Conservation (phyloP, 805 yeast genomes). For the Cyberlindnera amylophila region DNA sequence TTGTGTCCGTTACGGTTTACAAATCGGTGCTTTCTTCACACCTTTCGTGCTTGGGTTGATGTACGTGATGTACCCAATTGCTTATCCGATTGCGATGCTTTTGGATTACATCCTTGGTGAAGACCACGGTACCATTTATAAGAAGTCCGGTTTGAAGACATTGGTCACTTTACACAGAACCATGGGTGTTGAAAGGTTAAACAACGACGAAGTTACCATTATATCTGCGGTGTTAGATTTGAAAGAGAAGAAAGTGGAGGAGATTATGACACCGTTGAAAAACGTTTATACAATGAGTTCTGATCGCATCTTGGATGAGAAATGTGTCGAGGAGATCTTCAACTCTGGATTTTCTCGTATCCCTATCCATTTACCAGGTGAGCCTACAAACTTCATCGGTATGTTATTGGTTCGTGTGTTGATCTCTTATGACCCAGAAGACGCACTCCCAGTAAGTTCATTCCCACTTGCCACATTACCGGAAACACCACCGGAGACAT, state of each 20-base stretch:
- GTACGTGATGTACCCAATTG: conserved; percentile 89
- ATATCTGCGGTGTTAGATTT: conserved; percentile 90
- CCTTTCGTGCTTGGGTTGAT: conserved; percentile 83
- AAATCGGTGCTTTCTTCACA: conserved; percentile 84
- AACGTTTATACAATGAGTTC: conserved; percentile 87
- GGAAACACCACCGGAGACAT: conserved; percentile 86
- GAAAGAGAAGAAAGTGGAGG: conserved; percentile 82
- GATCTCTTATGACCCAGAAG: conserved; percentile 96
- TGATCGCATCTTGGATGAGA: conserved; percentile 77
- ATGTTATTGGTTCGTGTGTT: conserved; percentile 90
- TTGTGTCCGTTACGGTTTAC: conserved; percentile 88
- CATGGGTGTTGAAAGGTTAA: conserved; percentile 91
- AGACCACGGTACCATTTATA: conserved; percentile 93
- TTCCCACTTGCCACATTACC: conserved; percentile 96
- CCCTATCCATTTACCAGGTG: conserved; percentile 87
- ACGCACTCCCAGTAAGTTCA: conserved; percentile 83
- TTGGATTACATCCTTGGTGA: conserved; percentile 85
- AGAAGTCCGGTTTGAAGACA: conserved; percentile 88
- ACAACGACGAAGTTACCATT: conserved; percentile 93
- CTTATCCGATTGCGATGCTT: conserved; percentile 82
- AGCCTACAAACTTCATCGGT: conserved; percentile 88
- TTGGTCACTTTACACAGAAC: conserved; percentile 89
- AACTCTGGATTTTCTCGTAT: conserved; percentile 93
- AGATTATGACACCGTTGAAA: conserved; percentile 91
- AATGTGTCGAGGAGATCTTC: conserved; percentile 81